These are phyloP conservation scores for Dryadomyces quercivorus DNA, from an alignment of 2,329 filamentous ascomycete species.

Conservation along the genomic window DNA sequence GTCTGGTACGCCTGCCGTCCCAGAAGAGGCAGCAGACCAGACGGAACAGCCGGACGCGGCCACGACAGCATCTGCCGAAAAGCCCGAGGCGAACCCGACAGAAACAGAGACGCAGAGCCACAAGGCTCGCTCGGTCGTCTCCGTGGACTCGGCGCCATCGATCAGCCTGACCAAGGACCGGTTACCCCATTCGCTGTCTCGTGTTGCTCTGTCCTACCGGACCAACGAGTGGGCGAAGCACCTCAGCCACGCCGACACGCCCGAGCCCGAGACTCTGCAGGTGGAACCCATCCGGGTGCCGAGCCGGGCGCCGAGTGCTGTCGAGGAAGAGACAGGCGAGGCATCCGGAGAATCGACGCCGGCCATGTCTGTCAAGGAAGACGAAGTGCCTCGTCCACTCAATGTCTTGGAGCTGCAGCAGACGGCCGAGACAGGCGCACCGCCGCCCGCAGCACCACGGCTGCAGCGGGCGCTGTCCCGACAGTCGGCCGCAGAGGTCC, in stretches of 20 bases:
- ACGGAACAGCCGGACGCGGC: background rate
- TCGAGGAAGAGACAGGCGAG: background rate
- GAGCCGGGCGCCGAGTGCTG: constrained; percentile 13
- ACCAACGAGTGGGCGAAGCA: constrained; percentile 98
- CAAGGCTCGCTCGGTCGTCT: constrained; percentile 18
- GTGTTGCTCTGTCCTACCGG: constrained; percentile 68
- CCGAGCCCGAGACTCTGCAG: constrained; percentile 50
- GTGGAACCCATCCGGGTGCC: constrained; percentile 24
- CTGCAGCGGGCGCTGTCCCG: background rate
- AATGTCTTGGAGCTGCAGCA: constrained; percentile 53
- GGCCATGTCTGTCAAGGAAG: constrained; percentile 3
- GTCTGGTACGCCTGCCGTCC: constrained; percentile 9
- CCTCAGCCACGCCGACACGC: constrained; percentile 62
- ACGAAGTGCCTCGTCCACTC: constrained; percentile 48
- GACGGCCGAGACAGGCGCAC: constrained; percentile 41
- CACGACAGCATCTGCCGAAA: no score
- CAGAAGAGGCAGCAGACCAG: background rate
- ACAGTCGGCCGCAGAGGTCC: constrained; percentile 4
- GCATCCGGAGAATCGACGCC: background rate
- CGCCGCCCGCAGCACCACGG: constrained; percentile 23
- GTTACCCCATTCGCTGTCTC: constrained; percentile 61
- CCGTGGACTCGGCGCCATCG: constrained; percentile 26
- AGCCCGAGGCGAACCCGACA: background rate
- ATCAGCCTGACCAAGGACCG: constrained; percentile 44
- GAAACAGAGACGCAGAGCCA: background rate